These are phyloP conservation scores for Candida awuae DNA, from an alignment of 805 yeast species.

Conservation along the genomic window DNA sequence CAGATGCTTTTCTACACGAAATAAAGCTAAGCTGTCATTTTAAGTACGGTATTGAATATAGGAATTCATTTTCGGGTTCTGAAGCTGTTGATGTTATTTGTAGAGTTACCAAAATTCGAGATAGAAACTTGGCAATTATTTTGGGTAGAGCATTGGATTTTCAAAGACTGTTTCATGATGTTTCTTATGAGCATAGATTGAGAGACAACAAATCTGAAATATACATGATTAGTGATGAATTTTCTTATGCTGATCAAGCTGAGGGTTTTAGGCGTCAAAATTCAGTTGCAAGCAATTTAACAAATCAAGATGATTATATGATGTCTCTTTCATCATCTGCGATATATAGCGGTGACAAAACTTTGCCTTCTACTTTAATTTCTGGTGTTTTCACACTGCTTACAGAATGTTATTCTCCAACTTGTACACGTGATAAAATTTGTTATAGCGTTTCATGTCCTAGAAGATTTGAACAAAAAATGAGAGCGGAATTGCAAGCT, in stretches of 20 bases:
- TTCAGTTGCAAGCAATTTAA: constrained; percentile 22
- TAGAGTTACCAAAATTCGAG: constrained; percentile 78
- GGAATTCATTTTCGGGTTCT: constrained; percentile 88
- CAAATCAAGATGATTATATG: constrained; percentile 10
- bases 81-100: constrained; percentile 92
- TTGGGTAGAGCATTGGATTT: constrained; percentile 91
- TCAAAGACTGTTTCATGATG: constrained; percentile 90
- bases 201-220: constrained; percentile 84
- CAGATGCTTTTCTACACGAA: constrained; percentile 62
- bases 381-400: constrained; percentile 90
- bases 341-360: constrained; percentile 4
- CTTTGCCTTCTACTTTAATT: constrained; percentile 31
- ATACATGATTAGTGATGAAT: constrained; percentile 67
- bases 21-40: constrained; percentile 68
- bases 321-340: constrained; percentile 1
- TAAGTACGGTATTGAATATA: constrained; percentile 85
- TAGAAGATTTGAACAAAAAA: constrained; percentile 89
- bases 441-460: constrained; percentile 98
- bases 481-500: constrained; percentile 78
- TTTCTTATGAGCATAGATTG: constrained; percentile 85
- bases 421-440: constrained; percentile 79
- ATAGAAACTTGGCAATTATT: constrained; percentile 79
- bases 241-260: constrained; percentile 22
- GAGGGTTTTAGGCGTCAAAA: constrained; percentile 20
- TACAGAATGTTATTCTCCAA: constrained; percentile 94